Evolutionary conservation across 768 basidiomycete species (phyloP), one percentile per base, ranked within the genome.

Genomic region (Plicaturopsis crispa): DNA sequence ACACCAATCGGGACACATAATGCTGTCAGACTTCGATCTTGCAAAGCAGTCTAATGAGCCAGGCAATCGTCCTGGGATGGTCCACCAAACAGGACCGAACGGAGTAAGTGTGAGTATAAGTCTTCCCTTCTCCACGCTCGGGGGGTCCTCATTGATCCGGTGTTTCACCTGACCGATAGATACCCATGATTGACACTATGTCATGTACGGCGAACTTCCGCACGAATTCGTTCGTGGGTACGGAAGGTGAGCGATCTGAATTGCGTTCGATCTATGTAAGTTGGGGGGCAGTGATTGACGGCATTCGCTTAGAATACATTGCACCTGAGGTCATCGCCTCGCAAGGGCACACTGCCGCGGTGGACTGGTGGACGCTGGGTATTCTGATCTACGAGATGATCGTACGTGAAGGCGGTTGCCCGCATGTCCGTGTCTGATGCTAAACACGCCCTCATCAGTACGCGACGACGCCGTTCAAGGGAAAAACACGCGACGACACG

Each of bases 371-470:
- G 96, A 98, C 96, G 22, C 69, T 97, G 35, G 96, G 96, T 26
- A 97, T 98, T 53, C 77, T 99, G 53, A 89, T 98, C 52, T 96
- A 92, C 68, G 96, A 99, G 67, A 96, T 96, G 90, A 91, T 93
- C 62, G 88, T 91, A 72, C 73, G 88, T 78, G 45, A 62, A 47
- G 39, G 54, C 38, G 58, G 48, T 50, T 44, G 16, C 20, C 7
- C 28, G 35, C 21, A 33, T 32, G 36, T 44, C 19, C 22, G 38
- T 32, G 43, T 35, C 48, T 45, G 33, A 40, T 35, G 28, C 48
- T 51, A 48, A 48, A 40, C 44, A 36, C 23, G 30, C 33, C 18
- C 22, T 26, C 21, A 23, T 24, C 63, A 97, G 92, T 98, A 87
- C 62, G 94, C 92, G 24, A 96, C 92, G 42, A 98, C 96, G 43